Conservation (phyloP, 2,329 filamentous ascomycete genomes). For the Fusarium redolens region DNA sequence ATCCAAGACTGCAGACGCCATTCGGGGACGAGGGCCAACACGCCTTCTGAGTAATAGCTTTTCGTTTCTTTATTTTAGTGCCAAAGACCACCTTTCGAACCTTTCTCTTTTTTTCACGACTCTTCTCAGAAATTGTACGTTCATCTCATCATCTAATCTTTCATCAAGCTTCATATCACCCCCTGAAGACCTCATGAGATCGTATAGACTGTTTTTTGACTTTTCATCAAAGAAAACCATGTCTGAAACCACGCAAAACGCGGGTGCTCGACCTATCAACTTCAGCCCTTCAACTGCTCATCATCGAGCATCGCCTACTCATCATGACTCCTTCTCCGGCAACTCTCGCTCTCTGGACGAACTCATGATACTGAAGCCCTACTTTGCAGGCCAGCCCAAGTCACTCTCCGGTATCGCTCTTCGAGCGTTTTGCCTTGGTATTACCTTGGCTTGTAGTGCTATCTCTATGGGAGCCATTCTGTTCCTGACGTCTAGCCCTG, state of each 20-base stretch:
- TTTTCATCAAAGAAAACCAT: constrained; percentile 23
- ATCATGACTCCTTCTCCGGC: constrained; percentile 31
- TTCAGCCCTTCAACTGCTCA: constrained; percentile 37
- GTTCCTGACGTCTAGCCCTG: constrained; percentile 55
- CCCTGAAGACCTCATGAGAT: constrained; percentile 11
- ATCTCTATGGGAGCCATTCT: constrained; percentile 49
- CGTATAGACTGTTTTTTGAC: constrained; percentile 29
- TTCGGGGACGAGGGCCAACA: constrained; percentile 37
- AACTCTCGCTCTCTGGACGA: constrained; percentile 41
- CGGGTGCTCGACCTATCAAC: constrained; percentile 19
- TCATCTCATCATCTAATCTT: not conserved
- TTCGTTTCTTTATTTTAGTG: not conserved
- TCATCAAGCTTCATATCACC: not conserved
- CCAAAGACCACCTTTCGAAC: too few relatives aligned
- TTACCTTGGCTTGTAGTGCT: constrained; percentile 53
- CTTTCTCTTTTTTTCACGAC: not conserved
- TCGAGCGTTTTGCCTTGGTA: constrained; percentile 66
- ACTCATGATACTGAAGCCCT: constrained; percentile 47
- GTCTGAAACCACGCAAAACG: constrained; percentile 16
- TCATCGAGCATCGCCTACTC: constrained; percentile 22
- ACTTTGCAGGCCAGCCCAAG: constrained; percentile 61
- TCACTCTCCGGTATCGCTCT: constrained; percentile 70
- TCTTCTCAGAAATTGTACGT: constrained; percentile 11
- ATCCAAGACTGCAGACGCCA: constrained; percentile 38
- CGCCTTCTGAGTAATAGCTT: constrained; percentile 1